Evolutionary conservation across 176 grass and related monocot genomes (phyloP).

Genomic region (Juncus effusus): DNA sequence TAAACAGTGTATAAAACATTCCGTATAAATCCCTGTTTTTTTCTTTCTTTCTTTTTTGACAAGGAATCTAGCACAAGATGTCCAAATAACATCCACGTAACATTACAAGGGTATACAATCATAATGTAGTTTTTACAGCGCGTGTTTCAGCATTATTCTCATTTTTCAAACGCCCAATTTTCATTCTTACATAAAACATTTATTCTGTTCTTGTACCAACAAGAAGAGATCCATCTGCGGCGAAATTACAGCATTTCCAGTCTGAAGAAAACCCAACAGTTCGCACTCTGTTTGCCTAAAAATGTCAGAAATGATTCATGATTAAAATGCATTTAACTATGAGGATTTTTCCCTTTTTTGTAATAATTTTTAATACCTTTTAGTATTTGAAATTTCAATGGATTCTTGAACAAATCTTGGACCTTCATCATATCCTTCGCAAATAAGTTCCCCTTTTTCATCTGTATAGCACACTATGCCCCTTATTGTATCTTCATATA

Average conservation of each 20-base stretch:
- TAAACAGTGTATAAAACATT: too few species aligned
- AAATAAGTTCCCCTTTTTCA: conserved; percentile 71
- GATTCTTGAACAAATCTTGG: conserved; percentile 34
- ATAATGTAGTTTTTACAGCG: too few species aligned
- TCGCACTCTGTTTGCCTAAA: conserved; percentile 19
- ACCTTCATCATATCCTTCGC: conserved; percentile 86
- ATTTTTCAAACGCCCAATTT: not conserved
- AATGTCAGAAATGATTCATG: not conserved
- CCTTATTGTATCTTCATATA: conserved; percentile 70
- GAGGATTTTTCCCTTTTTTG: not conserved
- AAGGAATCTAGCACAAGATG: too few species aligned
- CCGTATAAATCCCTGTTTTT: too few species aligned
- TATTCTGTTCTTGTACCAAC: conserved; percentile 31
- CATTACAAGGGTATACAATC: too few species aligned
- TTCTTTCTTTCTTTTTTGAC: too few species aligned
- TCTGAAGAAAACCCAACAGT: conserved; percentile 31
- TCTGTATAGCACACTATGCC: conserved; percentile 81
- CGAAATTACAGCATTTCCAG: conserved; percentile 37
- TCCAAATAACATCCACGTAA: too few species aligned
- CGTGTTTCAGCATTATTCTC: too few species aligned
- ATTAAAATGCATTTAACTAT: too few species aligned
- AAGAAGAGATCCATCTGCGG: conserved; percentile 43
- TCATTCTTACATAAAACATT: conserved; percentile 9
- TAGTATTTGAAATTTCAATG: conserved; percentile 3
- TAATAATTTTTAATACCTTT: not conserved